These are phyloP conservation scores for Dillenia turbinata DNA, from an alignment of 164 flowering plant genomes.

Conservation along the genomic window DNA sequence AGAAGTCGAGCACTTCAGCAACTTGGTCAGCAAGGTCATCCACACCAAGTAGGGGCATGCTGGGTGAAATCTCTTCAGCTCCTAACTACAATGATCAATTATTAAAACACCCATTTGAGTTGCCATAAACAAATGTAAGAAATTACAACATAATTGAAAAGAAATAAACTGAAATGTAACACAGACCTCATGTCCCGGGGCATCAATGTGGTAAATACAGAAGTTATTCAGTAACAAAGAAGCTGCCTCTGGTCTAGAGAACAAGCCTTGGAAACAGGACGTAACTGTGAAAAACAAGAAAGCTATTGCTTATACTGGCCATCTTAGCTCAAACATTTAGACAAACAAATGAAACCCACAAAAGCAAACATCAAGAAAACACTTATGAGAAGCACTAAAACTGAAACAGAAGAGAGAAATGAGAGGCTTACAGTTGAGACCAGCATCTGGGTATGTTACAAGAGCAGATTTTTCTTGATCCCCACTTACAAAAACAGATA, in stretches of 20 bases:
- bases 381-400: constrained; percentile 2
- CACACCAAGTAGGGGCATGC: constrained; percentile 36
- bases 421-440: constrained; percentile 53
- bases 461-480: constrained; percentile 71
- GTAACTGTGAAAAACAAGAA: constrained; percentile 30
- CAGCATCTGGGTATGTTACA: constrained; percentile 69
- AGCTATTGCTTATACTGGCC: too few relatives aligned
- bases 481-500: constrained; percentile 62
- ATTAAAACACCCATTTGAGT: constrained; percentile 14
- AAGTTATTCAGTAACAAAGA: constrained; percentile 63
- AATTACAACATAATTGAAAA: not conserved
- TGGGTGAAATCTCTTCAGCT: constrained; percentile 47
- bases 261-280: constrained; percentile 68
- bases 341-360: not conserved
- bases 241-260: constrained; percentile 62
- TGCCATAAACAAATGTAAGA: not conserved
- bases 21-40: constrained; percentile 69
- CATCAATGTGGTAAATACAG: constrained; percentile 69
- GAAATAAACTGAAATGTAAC: not conserved
- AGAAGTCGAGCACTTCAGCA: constrained; percentile 58
- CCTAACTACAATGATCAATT: constrained; percentile 48
- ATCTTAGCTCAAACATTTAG: not conserved
- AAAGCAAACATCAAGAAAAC: not conserved
- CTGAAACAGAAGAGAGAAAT: constrained; percentile 5
- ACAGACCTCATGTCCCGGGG: constrained; percentile 74